Conservation (phyloP, 805 yeast genomes). For the Pichia insulana region DNA sequence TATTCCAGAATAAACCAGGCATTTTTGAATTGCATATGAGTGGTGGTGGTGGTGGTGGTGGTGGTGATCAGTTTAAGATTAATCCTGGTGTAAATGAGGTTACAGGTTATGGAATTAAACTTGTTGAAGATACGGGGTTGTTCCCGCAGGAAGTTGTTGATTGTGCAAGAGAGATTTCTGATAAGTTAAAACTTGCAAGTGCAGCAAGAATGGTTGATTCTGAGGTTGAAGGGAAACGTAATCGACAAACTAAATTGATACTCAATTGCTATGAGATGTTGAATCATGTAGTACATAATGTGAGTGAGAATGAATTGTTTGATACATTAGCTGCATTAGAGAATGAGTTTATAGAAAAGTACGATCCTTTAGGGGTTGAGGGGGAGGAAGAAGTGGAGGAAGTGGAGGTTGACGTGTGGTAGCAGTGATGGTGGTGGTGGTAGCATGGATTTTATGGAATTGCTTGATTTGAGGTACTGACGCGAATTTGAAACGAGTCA, state of each 20-base stretch:
- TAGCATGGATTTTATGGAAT: no score
- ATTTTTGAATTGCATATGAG: constrained; percentile 33
- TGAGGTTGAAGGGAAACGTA: not conserved
- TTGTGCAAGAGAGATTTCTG: constrained; percentile 24
- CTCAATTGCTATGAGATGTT: constrained; percentile 3
- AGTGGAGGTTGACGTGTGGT: not conserved
- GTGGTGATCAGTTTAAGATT: constrained; percentile 23
- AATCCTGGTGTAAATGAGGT: constrained; percentile 17
- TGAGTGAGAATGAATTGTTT: not conserved
- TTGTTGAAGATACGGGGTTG: constrained; percentile 22
- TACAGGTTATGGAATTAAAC: constrained; percentile 24
- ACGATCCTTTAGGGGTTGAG: not conserved
- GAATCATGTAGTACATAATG: constrained; percentile 1
- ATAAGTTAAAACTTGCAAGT: constrained; percentile 5
- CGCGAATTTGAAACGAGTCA: not conserved
- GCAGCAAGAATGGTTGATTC: not conserved
- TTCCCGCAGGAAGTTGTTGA: constrained; percentile 21
- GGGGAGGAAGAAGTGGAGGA: not conserved
- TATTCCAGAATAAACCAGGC: constrained; percentile 26
- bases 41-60: constrained; percentile 14
- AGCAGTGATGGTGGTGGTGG: no score
- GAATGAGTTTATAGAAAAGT: constrained; percentile 1
- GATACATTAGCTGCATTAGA: not conserved
- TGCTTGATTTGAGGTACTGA: not conserved
- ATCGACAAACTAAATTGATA: constrained; percentile 1